Conservation (phyloP, 2,329 filamentous ascomycete genomes). For the Cladophialophora psammophila region DNA sequence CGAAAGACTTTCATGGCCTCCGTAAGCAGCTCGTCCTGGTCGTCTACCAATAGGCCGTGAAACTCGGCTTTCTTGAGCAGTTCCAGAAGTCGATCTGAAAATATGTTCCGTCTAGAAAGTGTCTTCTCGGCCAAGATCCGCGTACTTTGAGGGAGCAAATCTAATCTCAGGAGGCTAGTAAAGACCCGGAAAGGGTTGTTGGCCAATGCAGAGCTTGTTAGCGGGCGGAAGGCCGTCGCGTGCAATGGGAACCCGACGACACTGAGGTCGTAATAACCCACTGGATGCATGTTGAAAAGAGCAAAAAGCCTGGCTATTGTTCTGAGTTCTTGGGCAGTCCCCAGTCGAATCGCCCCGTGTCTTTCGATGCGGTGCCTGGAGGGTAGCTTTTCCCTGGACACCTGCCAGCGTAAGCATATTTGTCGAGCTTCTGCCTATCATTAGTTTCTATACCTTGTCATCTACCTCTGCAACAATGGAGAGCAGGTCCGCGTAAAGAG, state of each 20-base stretch:
- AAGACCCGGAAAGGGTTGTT: slow-evolving; percentile 55
- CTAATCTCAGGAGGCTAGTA: slow-evolving; percentile 52
- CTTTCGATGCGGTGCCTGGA: slow-evolving; percentile 45
- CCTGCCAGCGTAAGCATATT: no score
- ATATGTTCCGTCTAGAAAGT: slow-evolving; percentile 52
- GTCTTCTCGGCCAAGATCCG: slow-evolving; percentile 46
- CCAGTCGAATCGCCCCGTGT: slow-evolving; percentile 60
- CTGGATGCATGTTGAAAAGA: slow-evolving; percentile 57
- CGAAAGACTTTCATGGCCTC: slow-evolving; percentile 58
- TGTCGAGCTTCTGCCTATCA: no score
- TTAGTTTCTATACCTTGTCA: neutral
- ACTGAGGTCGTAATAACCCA: slow-evolving; percentile 62
- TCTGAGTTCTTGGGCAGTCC: slow-evolving; percentile 54
- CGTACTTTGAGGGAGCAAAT: slow-evolving; percentile 49
- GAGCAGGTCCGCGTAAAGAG: slow-evolving; percentile 46
- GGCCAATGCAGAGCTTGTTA: slow-evolving; percentile 44
- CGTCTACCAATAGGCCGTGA: neutral
- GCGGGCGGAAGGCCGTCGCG: slow-evolving; percentile 60
- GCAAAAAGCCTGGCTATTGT: slow-evolving; percentile 56
- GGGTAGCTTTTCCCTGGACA: neutral
- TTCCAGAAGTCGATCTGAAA: slow-evolving; percentile 49
- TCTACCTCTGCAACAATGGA: slow-evolving; percentile 44
- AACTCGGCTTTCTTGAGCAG: slow-evolving; percentile 49
- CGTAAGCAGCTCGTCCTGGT: slow-evolving; percentile 46
- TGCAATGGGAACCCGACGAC: slow-evolving; percentile 59